Evolutionary conservation across 805 yeast genomes (phyloP).

Genomic region (Grigorovia yakushimaensis): DNA sequence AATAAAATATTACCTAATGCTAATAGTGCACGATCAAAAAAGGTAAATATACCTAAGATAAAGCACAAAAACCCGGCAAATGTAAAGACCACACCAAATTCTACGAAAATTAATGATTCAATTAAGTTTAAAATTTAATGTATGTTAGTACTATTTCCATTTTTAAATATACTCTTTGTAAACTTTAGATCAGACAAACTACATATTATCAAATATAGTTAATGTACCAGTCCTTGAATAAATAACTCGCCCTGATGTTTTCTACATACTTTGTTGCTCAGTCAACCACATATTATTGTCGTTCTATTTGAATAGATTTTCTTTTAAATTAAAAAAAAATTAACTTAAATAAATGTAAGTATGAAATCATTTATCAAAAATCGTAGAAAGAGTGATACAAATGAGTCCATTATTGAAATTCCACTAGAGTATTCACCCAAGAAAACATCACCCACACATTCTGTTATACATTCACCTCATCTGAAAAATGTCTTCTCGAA

Average conservation of each 20-base stretch:
- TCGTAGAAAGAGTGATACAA: neutral
- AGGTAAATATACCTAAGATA: constrained; percentile 69
- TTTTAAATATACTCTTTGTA: no score
- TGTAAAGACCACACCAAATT: constrained; percentile 87
- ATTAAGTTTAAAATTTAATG: no score
- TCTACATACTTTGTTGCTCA: constrained; percentile 61
- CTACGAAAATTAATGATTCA: constrained; percentile 29
- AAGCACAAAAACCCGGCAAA: constrained; percentile 73
- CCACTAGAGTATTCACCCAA: neutral
- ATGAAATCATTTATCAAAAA: neutral
- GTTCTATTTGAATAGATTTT: neutral
- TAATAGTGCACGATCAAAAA: constrained; percentile 80
- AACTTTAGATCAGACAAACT: no score
- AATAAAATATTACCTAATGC: constrained; percentile 83
- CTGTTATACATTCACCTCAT: neutral
- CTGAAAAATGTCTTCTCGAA: neutral
- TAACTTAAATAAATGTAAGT: neutral
- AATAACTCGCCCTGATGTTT: no score
- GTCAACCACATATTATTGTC: constrained; percentile 50
- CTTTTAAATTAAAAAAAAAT: neutral
- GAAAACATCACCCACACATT: neutral
- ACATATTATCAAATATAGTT: no score
- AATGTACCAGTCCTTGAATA: no score
- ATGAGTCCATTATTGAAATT: neutral
- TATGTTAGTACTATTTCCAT: no score